A percentile compares a stretch with the other conserved stretches of the same genome.
phyloP scores from a whole-genome alignment of 306 rosid genomes.

The Cicer cuneatum region DNA sequence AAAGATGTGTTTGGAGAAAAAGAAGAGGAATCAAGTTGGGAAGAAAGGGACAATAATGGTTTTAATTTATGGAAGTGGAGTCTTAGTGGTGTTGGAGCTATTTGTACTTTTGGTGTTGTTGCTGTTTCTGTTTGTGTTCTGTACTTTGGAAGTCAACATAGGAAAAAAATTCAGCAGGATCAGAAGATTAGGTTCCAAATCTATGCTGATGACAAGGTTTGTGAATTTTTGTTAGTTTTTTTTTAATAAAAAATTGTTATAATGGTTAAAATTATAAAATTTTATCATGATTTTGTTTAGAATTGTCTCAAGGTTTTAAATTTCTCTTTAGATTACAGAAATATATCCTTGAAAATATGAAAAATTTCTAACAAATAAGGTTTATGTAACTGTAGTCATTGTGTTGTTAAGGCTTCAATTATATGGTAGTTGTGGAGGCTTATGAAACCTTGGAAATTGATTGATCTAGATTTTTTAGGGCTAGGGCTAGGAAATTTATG shows the following conservation, averaged over 20 bases:
- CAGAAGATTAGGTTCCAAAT: constrained; percentile 69
- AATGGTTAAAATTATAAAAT: not conserved
- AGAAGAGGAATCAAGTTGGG: constrained; percentile 44
- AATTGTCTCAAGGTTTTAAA: not conserved
- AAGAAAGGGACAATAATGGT: constrained; percentile 46
- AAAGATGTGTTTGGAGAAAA: constrained; percentile 41
- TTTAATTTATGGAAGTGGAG: constrained; percentile 70
- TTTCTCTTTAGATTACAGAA: not conserved
- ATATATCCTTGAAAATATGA: constrained; percentile 7
- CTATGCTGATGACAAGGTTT: constrained; percentile 73
- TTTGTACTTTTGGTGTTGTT: constrained; percentile 85
- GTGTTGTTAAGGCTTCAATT: not conserved
- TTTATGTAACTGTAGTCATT: not conserved
- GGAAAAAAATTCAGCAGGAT: constrained; percentile 48
- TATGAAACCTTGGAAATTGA: not conserved
- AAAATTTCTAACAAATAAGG: not conserved
- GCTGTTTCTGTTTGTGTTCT: constrained; percentile 80
- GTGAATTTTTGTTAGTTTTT: constrained; percentile 10
- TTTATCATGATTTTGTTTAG: not conserved
- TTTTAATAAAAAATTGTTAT: not conserved
- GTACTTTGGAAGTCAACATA: constrained; percentile 65
- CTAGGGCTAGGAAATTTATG: not conserved
- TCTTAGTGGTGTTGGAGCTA: constrained; percentile 82
- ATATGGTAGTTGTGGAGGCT: not conserved
- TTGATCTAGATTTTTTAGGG: not conserved